A percentile compares a stretch with the other conserved stretches of the same genome.
Evolutionary conservation across 1,284 basidiomycete genomes (phyloP).

Genomic region (Fomitopsis palustris): DNA sequence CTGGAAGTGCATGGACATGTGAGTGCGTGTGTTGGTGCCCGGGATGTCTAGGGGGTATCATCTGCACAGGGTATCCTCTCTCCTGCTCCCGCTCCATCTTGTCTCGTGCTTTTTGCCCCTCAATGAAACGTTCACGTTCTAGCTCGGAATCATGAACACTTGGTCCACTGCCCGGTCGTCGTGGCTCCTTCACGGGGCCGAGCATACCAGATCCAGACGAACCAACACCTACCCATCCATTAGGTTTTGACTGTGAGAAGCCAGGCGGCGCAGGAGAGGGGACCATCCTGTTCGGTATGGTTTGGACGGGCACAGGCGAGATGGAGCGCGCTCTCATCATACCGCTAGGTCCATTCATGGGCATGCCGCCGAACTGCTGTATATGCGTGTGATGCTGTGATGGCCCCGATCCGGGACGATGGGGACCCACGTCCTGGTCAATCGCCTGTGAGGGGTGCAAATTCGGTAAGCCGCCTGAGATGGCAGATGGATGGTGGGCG

Average conservation of each 20-base stretch:
- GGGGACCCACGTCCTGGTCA: slow-evolving; percentile 22
- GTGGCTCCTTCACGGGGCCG: slow-evolving; percentile 13
- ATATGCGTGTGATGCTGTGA: slow-evolving; percentile 16
- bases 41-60: slow-evolving; percentile 20
- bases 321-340: slow-evolving; percentile 26
- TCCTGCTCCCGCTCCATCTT: slow-evolving; percentile 26
- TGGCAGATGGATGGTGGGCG: slow-evolving; percentile 25
- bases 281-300: slow-evolving; percentile 12
- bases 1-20: slow-evolving; percentile 19
- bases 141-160: slow-evolving; percentile 24
- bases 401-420: slow-evolving; percentile 18
- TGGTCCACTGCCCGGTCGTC: slow-evolving; percentile 25
- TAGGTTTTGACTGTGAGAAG: slow-evolving; percentile 16
- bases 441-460: slow-evolving; percentile 20
- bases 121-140: slow-evolving; percentile 26
- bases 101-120: slow-evolving; percentile 26
- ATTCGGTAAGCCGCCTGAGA: slow-evolving; percentile 19
- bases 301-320: slow-evolving; percentile 26
- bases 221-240: slow-evolving; percentile 16
- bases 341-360: slow-evolving; percentile 14
- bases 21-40: slow-evolving; percentile 20
- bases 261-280: slow-evolving; percentile 17
- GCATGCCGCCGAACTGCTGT: slow-evolving; percentile 16
- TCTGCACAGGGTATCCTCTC: slow-evolving; percentile 18
- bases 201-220: slow-evolving; percentile 7